These are phyloP conservation scores for Phycomyces blakesleeanus DNA, from an alignment of 192 early-diverging fungal species.

Conservation along the genomic window DNA sequence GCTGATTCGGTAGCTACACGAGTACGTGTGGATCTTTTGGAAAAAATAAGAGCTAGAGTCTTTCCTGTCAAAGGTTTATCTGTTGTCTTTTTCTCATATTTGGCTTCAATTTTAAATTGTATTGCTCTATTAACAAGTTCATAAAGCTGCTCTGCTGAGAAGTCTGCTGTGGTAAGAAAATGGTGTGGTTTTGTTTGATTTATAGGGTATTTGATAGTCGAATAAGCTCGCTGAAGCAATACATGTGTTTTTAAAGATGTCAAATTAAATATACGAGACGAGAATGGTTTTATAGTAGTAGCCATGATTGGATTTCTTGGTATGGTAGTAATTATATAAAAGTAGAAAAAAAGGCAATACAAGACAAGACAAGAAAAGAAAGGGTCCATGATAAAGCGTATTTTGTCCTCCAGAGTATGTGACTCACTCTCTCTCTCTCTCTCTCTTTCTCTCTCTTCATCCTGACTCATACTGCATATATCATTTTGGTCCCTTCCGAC, in stretches of 20 bases:
- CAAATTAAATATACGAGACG: no score
- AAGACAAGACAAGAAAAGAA: no score
- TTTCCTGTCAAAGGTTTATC: slow-evolving; percentile 72
- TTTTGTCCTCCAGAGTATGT: no score
- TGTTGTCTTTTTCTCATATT: slow-evolving; percentile 37
- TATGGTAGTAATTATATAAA: no score
- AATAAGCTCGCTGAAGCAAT: background rate
- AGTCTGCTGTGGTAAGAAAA: slow-evolving; percentile 8
- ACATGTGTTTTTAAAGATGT: background rate
- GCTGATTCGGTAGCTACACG: slow-evolving; percentile 92
- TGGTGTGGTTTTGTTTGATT: slow-evolving; percentile 3
- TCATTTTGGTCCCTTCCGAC: no score
- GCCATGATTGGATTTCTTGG: no score
- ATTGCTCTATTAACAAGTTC: slow-evolving; percentile 74
- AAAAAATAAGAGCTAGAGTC: slow-evolving; percentile 90
- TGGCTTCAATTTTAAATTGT: slow-evolving; percentile 73
- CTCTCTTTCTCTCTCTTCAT: no score
- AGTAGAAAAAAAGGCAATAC: no score
- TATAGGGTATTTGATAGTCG: background rate
- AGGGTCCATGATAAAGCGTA: no score
- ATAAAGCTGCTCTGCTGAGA: slow-evolving; percentile 20
- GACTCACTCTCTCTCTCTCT: no score
- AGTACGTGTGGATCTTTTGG: slow-evolving; percentile 95
- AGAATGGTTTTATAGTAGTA: no score
- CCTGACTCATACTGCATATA: no score